A percentile compares a stretch with the other conserved stretches of the same genome.
Conservation (phyloP, 108 stramenopile species). For the Conticribra weissflogii region DNA sequence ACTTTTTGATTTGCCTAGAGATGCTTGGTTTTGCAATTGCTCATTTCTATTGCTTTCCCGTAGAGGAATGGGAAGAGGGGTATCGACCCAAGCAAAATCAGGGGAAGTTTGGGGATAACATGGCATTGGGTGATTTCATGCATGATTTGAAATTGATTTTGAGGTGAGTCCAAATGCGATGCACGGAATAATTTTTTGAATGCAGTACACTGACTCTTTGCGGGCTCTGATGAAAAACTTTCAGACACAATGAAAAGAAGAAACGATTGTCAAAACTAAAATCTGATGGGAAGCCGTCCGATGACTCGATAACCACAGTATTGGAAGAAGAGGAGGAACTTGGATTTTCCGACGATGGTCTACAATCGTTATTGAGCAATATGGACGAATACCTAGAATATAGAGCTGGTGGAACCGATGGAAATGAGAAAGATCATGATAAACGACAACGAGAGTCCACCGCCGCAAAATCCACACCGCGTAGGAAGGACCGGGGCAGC, state of each 20-base stretch:
- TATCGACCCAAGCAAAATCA: conserved; percentile 68
- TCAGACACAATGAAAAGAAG: conserved; percentile 32
- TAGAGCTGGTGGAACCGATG: background rate
- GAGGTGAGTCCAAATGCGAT: conserved; percentile 20
- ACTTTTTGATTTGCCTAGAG: conserved; percentile 95
- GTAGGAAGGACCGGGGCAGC: background rate
- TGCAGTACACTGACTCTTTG: background rate
- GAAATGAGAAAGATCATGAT: background rate
- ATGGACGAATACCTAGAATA: conserved; percentile 29
- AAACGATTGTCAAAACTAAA: conserved; percentile 11
- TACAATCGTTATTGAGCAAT: conserved; percentile 34
- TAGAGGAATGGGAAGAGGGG: conserved; percentile 89
- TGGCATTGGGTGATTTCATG: conserved; percentile 88
- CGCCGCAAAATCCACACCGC: background rate
- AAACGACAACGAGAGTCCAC: background rate
- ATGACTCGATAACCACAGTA: conserved; percentile 41
- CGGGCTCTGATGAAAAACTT: background rate
- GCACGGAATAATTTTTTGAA: background rate
- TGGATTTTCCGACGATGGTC: conserved; percentile 17
- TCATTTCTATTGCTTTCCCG: conserved; percentile 93
- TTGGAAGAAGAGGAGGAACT: conserved; percentile 46
- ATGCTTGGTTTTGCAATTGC: conserved; percentile 92
- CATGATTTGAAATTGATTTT: conserved; percentile 78
- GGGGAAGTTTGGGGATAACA: conserved; percentile 79
- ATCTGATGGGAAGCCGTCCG: conserved; percentile 8